Evolutionary conservation across 78 protist species (phyloP).

Genomic region (Dictyostelium capitatum): DNA sequence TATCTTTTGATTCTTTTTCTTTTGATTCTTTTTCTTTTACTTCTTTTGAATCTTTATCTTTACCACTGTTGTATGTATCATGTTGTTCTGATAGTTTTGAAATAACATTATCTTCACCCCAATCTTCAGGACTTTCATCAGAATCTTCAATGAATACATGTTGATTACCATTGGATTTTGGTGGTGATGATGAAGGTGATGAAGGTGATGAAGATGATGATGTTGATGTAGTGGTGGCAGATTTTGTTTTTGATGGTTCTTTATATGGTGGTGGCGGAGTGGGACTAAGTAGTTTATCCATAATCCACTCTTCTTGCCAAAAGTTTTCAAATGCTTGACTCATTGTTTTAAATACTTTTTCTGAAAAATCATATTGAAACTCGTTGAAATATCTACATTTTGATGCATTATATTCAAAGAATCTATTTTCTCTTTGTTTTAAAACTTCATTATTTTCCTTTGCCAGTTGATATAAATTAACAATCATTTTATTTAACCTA

Average conservation of each 20-base stretch:
- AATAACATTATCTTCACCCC: slow-evolving; percentile 1
- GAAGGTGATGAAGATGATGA: too few species aligned
- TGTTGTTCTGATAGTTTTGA: background rate
- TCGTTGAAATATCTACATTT: slow-evolving; percentile 2
- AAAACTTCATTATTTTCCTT: background rate
- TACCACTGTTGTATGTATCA: too few species aligned
- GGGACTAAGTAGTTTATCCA: background rate
- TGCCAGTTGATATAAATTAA: background rate
- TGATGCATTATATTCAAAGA: background rate
- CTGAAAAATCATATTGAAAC: background rate
- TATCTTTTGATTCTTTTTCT: too few species aligned
- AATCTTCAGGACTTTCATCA: background rate
- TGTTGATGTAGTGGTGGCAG: background rate
- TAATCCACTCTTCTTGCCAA: slow-evolving; percentile 53
- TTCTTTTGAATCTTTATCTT: too few species aligned
- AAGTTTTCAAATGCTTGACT: slow-evolving; percentile 26
- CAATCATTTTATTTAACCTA: background rate
- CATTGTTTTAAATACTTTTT: background rate
- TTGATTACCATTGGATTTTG: background rate
- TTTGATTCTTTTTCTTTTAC: background rate
- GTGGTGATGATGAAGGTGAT: background rate
- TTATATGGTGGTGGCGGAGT: background rate
- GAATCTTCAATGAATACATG: background rate
- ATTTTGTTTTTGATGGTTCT: background rate
- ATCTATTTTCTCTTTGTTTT: background rate